These are phyloP conservation scores for Zygoascus tannicola DNA, from an alignment of 805 yeast genomes.

Conservation along the genomic window DNA sequence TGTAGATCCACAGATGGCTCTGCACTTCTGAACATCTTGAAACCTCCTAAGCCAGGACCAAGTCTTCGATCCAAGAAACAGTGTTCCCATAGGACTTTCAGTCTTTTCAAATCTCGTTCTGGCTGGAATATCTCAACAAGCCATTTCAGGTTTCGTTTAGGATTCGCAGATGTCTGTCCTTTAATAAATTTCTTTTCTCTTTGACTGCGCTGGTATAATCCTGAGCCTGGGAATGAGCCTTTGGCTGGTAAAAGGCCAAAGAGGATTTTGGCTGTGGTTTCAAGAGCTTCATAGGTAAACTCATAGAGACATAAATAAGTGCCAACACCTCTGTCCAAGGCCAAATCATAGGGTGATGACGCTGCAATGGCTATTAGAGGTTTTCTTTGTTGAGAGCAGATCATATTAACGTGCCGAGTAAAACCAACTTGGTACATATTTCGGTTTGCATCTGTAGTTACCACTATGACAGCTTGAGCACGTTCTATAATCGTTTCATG, in stretches of 20 bases:
- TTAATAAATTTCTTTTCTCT: slow-evolving; percentile 7
- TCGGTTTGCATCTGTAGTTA: slow-evolving; percentile 47
- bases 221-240: slow-evolving; percentile 50
- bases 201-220: slow-evolving; percentile 19
- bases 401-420: slow-evolving; percentile 45
- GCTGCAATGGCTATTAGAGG: slow-evolving; percentile 54
- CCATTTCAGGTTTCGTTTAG: slow-evolving; percentile 32
- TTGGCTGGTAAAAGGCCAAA: slow-evolving; percentile 46
- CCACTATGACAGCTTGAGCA: slow-evolving; percentile 37
- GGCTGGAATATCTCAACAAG: slow-evolving; percentile 47
- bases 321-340: slow-evolving; percentile 43
- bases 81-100: slow-evolving; percentile 36
- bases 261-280: slow-evolving; percentile 40
- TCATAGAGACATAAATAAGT: slow-evolving; percentile 54
- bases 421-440: slow-evolving; percentile 55
- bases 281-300: slow-evolving; percentile 44
- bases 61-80: slow-evolving; percentile 27
- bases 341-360: slow-evolving; percentile 53
- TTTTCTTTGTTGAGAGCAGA: slow-evolving; percentile 41
- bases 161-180: slow-evolving; percentile 2
- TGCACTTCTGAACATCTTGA: slow-evolving; percentile 14
- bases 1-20: slow-evolving; percentile 6
- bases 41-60: slow-evolving; percentile 17
- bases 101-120: slow-evolving; percentile 42
- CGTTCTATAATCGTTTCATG: slow-evolving; percentile 47